Conservation (phyloP, 1,284 basidiomycete genomes). For the Ganoderma sinense region DNA sequence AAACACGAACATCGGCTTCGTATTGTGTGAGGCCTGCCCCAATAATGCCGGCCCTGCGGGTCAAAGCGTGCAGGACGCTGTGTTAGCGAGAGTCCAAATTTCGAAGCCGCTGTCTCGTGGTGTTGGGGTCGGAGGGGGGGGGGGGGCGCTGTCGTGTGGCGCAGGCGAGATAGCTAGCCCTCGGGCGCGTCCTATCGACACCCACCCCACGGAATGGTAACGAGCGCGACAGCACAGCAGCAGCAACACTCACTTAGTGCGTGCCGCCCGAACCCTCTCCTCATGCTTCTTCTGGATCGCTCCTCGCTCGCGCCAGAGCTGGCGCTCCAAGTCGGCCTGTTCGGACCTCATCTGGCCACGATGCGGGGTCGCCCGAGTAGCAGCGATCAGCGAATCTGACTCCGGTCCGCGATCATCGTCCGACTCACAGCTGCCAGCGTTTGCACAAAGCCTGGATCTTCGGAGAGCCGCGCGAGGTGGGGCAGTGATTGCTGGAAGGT, state of each 20-base stretch:
- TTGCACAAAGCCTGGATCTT: slow-evolving; percentile 54
- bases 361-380: not conserved
- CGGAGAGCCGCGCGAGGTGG: slow-evolving; percentile 58
- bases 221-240: not conserved
- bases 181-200: not conserved
- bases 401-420: slow-evolving; percentile 23
- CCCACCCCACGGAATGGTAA: not conserved
- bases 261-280: slow-evolving; percentile 70
- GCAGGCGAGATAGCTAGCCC: not conserved
- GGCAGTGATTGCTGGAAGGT: slow-evolving; percentile 75
- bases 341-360: slow-evolving; percentile 60
- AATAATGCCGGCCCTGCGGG: slow-evolving; percentile 64
- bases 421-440: slow-evolving; percentile 56
- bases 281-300: slow-evolving; percentile 68
- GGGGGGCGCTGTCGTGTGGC: not conserved
- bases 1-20: slow-evolving; percentile 72
- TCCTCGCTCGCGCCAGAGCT: slow-evolving; percentile 68
- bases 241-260: slow-evolving; percentile 62
- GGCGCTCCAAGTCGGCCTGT: slow-evolving; percentile 70
- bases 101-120: not conserved
- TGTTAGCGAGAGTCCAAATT: slow-evolving; percentile 16
- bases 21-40: slow-evolving; percentile 69
- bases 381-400: slow-evolving; percentile 1
- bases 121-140: too few species aligned
- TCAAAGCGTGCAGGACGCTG: not conserved